Evolutionary conservation across 2,329 filamentous ascomycete genomes (phyloP).

Genomic region (Thelonectria olida): DNA sequence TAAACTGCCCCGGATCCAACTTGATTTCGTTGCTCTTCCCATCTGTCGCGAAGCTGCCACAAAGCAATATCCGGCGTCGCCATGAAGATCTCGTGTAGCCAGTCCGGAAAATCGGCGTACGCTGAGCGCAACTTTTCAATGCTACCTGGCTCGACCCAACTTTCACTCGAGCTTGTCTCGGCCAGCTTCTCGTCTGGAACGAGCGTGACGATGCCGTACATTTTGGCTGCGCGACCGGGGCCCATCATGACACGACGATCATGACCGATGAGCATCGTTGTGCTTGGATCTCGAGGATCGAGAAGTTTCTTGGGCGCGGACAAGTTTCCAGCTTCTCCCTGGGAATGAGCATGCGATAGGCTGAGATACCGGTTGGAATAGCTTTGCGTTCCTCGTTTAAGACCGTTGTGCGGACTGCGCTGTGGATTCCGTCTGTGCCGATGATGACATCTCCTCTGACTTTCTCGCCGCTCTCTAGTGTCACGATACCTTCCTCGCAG

Average conservation of each 20-base stretch:
- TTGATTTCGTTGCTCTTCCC: slow-evolving; percentile 25
- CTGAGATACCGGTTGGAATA: slow-evolving; percentile 31
- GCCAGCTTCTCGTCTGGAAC: slow-evolving; percentile 31
- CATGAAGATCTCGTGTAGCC: slow-evolving; percentile 17
- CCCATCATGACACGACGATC: slow-evolving; percentile 36
- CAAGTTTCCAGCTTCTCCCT: slow-evolving; percentile 20
- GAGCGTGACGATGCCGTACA: slow-evolving; percentile 31
- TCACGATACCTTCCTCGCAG: slow-evolving; percentile 29
- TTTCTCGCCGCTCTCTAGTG: slow-evolving; percentile 24
- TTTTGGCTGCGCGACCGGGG: slow-evolving; percentile 25
- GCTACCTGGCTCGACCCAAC: slow-evolving; percentile 33
- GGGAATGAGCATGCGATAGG: slow-evolving; percentile 35
- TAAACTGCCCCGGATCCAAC: slow-evolving; percentile 32
- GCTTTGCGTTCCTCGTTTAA: slow-evolving; percentile 22
- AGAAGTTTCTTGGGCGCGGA: slow-evolving; percentile 23
- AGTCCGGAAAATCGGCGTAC: slow-evolving; percentile 19
- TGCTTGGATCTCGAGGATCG: slow-evolving; percentile 18
- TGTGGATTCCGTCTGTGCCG: slow-evolving; percentile 37
- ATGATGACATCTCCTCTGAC: slow-evolving; percentile 30
- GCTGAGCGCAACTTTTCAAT: slow-evolving; percentile 29
- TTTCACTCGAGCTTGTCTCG: slow-evolving; percentile 28
- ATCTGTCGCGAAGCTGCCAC: slow-evolving; percentile 26
- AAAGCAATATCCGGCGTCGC: slow-evolving; percentile 11
- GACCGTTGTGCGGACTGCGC: slow-evolving; percentile 29
- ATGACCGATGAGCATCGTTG: slow-evolving; percentile 33